These are phyloP conservation scores for Nasturtium officinale DNA, from an alignment of 345 rosid genomes.

Conservation along the genomic window DNA sequence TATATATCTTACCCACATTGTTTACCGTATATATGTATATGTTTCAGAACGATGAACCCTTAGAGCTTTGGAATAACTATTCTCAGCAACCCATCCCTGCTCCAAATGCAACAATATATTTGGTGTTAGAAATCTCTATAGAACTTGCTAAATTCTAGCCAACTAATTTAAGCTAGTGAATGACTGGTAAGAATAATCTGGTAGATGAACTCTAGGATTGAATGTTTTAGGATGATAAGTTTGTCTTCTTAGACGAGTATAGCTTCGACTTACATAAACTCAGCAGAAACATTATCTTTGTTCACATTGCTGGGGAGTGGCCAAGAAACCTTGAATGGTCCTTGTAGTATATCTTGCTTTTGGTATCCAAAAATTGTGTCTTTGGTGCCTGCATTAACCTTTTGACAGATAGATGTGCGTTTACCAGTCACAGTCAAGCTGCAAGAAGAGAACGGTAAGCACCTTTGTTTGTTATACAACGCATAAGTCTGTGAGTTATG, in stretches of 20 bases:
- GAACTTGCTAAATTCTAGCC: background rate
- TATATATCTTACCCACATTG: constrained; percentile 1
- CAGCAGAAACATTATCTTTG: constrained; percentile 66
- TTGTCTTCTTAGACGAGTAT: constrained; percentile 11
- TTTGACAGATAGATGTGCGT: constrained; percentile 46
- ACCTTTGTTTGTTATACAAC: constrained; percentile 8
- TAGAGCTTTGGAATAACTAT: constrained; percentile 63
- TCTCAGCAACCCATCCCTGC: constrained; percentile 67
- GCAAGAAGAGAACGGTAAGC: constrained; percentile 23
- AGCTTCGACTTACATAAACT: constrained; percentile 63
- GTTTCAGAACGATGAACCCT: constrained; percentile 34
- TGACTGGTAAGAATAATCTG: background rate
- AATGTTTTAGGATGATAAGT: background rate
- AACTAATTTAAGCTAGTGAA: background rate
- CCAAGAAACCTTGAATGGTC: constrained; percentile 70
- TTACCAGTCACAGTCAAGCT: constrained; percentile 65
- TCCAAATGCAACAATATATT: constrained; percentile 17
- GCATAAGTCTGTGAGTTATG: constrained; percentile 3
- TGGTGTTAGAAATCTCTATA: constrained; percentile 12
- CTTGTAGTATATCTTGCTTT: constrained; percentile 60
- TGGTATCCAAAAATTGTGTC: constrained; percentile 48
- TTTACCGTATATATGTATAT: constrained; percentile 24
- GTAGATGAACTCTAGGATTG: too few relatives aligned
- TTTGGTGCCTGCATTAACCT: constrained; percentile 34
- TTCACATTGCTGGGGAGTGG: constrained; percentile 63